These are phyloP conservation scores for Cyberlindnera sargentensis DNA, from an alignment of 805 yeast species.

Conservation along the genomic window DNA sequence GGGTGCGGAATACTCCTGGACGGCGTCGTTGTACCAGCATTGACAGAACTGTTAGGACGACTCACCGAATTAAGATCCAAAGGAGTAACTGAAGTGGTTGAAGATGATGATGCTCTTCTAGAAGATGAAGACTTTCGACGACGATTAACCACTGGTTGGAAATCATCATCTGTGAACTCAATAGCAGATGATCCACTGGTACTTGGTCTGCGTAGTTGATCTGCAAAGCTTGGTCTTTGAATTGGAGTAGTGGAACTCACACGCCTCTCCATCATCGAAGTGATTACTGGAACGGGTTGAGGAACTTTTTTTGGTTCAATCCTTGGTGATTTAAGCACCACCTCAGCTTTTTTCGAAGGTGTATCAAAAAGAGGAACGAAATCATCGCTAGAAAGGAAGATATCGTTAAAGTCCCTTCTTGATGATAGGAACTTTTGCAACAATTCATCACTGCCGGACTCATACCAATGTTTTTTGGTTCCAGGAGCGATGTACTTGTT, in stretches of 20 bases:
- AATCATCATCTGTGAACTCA: constrained; percentile 25
- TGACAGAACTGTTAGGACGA: neutral
- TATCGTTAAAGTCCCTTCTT: constrained; percentile 31
- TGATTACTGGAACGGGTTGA: constrained; percentile 4
- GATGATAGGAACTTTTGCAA: constrained; percentile 30
- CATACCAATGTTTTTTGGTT: constrained; percentile 24
- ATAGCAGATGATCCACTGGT: constrained; percentile 20
- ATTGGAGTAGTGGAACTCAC: constrained; percentile 2
- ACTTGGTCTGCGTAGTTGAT: constrained; percentile 4
- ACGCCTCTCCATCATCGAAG: constrained; percentile 4
- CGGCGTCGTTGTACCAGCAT: constrained; percentile 1
- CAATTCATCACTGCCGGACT: constrained; percentile 23
- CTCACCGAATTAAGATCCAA: neutral
- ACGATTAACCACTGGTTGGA: constrained; percentile 27
- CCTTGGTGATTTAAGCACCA: constrained; percentile 13
- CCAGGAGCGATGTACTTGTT: constrained; percentile 10
- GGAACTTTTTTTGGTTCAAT: constrained; percentile 7
- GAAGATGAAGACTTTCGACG: constrained; percentile 27
- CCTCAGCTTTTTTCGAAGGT: constrained; percentile 7
- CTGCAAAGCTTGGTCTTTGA: constrained; percentile 1
- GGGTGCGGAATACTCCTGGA: constrained; percentile 1
- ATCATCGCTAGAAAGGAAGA: constrained; percentile 31
- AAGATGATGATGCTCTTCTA: constrained; percentile 5
- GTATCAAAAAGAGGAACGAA: constrained; percentile 33
- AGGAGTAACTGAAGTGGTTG: neutral